phyloP scores from a whole-genome alignment of 441 rosid genomes.

The Breynia disticha region DNA sequence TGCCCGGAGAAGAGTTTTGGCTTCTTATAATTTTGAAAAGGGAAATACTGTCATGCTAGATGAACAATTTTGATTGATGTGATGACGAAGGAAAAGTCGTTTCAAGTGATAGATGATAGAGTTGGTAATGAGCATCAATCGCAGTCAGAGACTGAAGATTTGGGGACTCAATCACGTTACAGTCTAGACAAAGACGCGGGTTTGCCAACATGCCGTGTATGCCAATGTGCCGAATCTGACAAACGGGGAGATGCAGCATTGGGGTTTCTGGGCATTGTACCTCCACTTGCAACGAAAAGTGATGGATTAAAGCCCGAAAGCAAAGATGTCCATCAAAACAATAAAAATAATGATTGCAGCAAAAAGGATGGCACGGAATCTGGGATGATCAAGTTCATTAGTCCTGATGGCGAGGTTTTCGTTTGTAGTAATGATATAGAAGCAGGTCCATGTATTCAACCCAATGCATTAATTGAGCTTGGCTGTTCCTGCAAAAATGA shows the following conservation, averaged over 20 bases:
- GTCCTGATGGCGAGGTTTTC: conserved; percentile 85
- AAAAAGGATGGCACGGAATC: conserved; percentile 30
- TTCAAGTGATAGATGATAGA: conserved; percentile 32
- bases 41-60: background rate
- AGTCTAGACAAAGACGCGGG: conserved; percentile 72
- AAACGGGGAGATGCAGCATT: conserved; percentile 76
- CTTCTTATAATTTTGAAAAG: no score
- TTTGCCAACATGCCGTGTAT: conserved; percentile 73
- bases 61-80: conserved; percentile 15
- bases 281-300: conserved; percentile 31
- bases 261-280: conserved; percentile 59
- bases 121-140: conserved; percentile 29
- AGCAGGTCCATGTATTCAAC: conserved; percentile 49
- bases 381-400: conserved; percentile 54
- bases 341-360: conserved; percentile 18
- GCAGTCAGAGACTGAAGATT: conserved; percentile 34
- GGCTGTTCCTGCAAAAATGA: conserved; percentile 90
- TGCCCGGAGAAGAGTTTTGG: no score
- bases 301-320: conserved; percentile 22
- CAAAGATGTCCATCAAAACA: conserved; percentile 15
- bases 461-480: conserved; percentile 53
- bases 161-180: conserved; percentile 29
- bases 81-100: conserved; percentile 54
- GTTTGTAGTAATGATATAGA: conserved; percentile 62
- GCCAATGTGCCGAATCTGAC: conserved; percentile 90